A percentile compares a stretch with the other conserved stretches of the same genome.
phyloP scores from a whole-genome alignment of 2,329 filamentous ascomycete genomes.

The Cladosporium sp. region DNA sequence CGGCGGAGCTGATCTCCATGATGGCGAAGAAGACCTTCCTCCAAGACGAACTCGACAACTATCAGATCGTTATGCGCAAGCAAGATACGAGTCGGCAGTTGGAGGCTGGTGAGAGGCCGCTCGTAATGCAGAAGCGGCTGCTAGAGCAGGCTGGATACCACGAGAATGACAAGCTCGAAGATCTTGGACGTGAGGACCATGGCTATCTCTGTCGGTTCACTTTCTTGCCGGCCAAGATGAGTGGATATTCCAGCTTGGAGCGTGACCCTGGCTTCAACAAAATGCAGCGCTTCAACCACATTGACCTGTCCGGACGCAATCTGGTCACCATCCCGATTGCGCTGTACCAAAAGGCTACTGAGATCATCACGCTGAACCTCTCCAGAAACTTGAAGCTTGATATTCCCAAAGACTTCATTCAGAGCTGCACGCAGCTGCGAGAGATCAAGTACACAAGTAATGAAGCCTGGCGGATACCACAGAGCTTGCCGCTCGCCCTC shows the following conservation, averaged over 20 bases:
- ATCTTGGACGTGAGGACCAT: conserved; percentile 93
- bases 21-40: conserved; percentile 93
- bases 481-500: conserved; percentile 75
- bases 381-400: conserved; percentile 90
- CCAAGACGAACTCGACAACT: conserved; percentile 85
- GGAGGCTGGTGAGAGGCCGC: conserved; percentile 70
- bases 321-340: conserved; percentile 92
- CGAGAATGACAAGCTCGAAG: conserved; percentile 80
- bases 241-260: conserved; percentile 68
- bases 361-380: conserved; percentile 92
- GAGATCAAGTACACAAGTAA: conserved; percentile 97
- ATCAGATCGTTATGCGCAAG: conserved; percentile 92
- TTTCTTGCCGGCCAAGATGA: conserved; percentile 85
- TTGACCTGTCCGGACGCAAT: conserved; percentile 86
- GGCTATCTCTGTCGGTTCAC: conserved; percentile 95
- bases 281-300: conserved; percentile 86
- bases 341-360: conserved; percentile 82
- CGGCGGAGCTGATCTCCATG: conserved; percentile 81
- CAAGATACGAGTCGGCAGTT: conserved; percentile 85
- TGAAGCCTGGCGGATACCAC: conserved; percentile 79
- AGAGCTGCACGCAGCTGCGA: conserved; percentile 82
- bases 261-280: conserved; percentile 76
- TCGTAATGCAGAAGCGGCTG: conserved; percentile 86
- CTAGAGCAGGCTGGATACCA: conserved; percentile 91
- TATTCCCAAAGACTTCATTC: conserved; percentile 93